phyloP scores from a whole-genome alignment of 2,329 filamentous ascomycete genomes.

The Trichoderma guizhouense region DNA sequence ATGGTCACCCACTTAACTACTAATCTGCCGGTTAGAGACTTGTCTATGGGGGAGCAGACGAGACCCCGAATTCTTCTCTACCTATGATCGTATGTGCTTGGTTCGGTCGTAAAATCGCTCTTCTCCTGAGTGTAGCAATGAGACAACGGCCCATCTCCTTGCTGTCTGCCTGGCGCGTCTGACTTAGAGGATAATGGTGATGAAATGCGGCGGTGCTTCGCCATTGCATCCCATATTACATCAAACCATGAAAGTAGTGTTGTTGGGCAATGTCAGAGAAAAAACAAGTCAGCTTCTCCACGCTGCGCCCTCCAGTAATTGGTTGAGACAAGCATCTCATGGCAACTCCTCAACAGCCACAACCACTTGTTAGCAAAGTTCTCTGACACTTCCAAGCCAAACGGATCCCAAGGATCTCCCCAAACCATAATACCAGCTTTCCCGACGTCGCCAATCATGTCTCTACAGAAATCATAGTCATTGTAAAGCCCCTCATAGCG shows the following conservation, averaged over 20 bases:
- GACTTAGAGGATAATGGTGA: too few relatives aligned
- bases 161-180: too few relatives aligned
- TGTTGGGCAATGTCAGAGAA: background rate
- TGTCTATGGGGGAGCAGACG: background rate
- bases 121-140: too few relatives aligned
- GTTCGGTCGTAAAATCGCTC: too few relatives aligned
- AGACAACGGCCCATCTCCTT: too few relatives aligned
- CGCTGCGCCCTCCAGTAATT: background rate
- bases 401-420: conserved; percentile 44
- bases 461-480: background rate
- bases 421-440: conserved; percentile 41
- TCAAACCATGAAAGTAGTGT: background rate
- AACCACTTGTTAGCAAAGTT: conserved; percentile 44
- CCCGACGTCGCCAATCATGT: background rate
- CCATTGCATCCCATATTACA: too few relatives aligned
- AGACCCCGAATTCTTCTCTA: background rate
- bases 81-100: background rate
- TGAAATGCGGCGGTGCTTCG: too few relatives aligned
- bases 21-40: background rate
- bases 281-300: background rate
- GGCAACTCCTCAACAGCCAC: conserved; percentile 16
- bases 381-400: conserved; percentile 47
- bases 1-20: background rate
- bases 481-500: background rate
- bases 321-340: background rate